Conservation (phyloP, 208 protist genomes). For the Leishmania tarentolae region DNA sequence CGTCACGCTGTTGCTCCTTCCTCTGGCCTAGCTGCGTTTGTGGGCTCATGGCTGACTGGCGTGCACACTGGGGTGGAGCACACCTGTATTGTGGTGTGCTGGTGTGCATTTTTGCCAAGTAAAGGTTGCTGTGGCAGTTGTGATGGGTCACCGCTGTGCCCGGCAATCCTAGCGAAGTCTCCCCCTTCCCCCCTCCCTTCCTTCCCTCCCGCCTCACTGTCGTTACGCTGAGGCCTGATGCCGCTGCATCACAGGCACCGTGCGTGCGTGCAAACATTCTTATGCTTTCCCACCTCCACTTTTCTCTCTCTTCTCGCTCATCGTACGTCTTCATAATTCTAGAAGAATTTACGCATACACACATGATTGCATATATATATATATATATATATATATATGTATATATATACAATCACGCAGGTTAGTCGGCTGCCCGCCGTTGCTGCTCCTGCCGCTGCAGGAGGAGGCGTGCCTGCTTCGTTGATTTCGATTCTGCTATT, state of each 20-base stretch:
- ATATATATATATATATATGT: neutral
- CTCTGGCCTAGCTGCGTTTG: no score
- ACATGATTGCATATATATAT: neutral
- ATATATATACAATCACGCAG: neutral
- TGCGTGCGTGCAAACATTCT: neutral
- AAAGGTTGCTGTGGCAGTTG: neutral
- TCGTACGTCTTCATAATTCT: neutral
- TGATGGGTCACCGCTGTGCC: neutral
- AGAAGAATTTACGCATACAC: neutral
- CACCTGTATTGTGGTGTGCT: neutral
- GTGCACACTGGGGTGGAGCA: neutral
- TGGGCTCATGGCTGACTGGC: neutral
- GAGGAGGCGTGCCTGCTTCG: neutral
- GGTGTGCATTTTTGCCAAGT: neutral
- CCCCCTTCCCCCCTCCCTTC: neutral
- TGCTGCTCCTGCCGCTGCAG: neutral
- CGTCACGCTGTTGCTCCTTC: no score
- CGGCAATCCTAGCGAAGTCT: neutral
- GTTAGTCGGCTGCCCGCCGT: neutral
- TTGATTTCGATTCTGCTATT: constrained; percentile 8
- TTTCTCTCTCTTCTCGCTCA: neutral
- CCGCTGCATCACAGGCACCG: neutral
- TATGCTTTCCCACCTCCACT: neutral
- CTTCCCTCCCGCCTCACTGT: neutral
- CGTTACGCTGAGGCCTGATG: neutral